phyloP scores from a whole-genome alignment of 345 rosid species.

The Conringia planisiliqua region DNA sequence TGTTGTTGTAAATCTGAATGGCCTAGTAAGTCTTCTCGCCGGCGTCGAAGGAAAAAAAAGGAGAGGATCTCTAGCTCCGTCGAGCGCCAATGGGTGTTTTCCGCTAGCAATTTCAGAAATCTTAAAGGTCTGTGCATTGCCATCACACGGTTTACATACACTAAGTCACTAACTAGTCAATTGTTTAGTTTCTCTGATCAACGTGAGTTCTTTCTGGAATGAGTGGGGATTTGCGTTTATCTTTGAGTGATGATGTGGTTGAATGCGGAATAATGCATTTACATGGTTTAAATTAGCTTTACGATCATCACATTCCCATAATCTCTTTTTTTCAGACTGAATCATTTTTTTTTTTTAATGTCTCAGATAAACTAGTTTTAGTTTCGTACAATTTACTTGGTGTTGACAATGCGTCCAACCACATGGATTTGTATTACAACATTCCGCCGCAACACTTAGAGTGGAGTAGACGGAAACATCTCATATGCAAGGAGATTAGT shows the following conservation, averaged over 20 bases:
- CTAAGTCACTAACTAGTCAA: background rate
- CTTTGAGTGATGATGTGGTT: too few species aligned
- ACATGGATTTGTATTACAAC: conserved; percentile 52
- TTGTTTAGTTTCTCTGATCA: background rate
- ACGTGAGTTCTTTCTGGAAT: too few species aligned
- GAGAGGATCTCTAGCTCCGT: conserved; percentile 1
- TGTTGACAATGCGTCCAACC: conserved; percentile 63
- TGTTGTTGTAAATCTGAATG: background rate
- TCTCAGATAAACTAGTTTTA: conserved; percentile 53
- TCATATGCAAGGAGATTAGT: conserved; percentile 56
- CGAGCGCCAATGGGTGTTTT: conserved; percentile 37
- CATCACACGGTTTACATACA: background rate
- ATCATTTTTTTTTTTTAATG: background rate
- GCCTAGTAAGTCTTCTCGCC: conserved; percentile 18
- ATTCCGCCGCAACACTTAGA: conserved; percentile 43
- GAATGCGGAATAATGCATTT: too few species aligned
- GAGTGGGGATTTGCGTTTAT: too few species aligned
- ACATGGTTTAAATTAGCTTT: background rate
- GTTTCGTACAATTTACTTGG: conserved; percentile 79
- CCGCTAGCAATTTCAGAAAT: conserved; percentile 12
- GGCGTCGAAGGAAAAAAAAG: conserved; percentile 5
- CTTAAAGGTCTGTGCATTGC: conserved; percentile 28
- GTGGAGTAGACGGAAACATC: conserved; percentile 62
- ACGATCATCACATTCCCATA: background rate
- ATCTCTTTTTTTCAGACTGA: background rate